phyloP scores from a whole-genome alignment of 1,284 basidiomycete species.

The Ceratorhiza oryzae-sativae region DNA sequence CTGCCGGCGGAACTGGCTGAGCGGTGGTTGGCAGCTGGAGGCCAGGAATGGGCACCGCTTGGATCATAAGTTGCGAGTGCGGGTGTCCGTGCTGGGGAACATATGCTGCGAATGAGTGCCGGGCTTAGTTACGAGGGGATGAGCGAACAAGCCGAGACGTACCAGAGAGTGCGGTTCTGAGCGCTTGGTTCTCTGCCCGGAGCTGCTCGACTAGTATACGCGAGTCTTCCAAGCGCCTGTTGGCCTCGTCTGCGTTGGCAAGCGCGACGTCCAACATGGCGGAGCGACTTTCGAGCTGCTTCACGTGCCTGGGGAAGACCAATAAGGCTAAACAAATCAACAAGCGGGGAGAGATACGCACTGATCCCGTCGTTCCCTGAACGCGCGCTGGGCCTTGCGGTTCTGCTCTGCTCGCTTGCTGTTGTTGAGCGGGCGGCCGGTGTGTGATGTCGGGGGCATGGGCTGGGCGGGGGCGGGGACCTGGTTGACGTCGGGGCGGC shows the following conservation, averaged over 20 bases:
- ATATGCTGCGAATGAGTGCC: conserved; percentile 38
- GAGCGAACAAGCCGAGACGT: conserved; percentile 10
- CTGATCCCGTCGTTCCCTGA: conserved; percentile 83
- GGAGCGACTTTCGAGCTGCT: conserved; percentile 80
- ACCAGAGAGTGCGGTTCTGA: conserved; percentile 56
- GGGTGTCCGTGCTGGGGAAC: conserved; percentile 38
- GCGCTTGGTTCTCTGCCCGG: conserved; percentile 76
- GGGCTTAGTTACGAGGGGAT: conserved; percentile 33
- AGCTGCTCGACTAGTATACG: conserved; percentile 80
- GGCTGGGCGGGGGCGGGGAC: neutral
- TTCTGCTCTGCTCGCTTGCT: conserved; percentile 88
- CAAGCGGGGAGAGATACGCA: conserved; percentile 54
- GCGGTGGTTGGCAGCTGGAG: neutral
- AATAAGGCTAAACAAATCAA: conserved; percentile 27
- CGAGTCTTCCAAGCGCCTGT: conserved; percentile 84
- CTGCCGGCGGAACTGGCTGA: conserved; percentile 18
- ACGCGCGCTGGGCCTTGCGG: conserved; percentile 83
- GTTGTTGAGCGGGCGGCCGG: conserved; percentile 60
- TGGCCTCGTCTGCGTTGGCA: conserved; percentile 82
- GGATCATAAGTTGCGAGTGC: conserved; percentile 38
- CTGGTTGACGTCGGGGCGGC: conserved; percentile 17
- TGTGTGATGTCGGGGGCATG: conserved; percentile 4
- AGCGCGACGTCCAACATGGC: conserved; percentile 81
- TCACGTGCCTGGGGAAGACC: conserved; percentile 67
- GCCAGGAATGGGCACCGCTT: conserved; percentile 35